A percentile compares a stretch with the other conserved stretches of the same genome.
Evolutionary conservation across 2,329 filamentous ascomycete genomes (phyloP).

Genomic region (Neofusicoccum ribis): DNA sequence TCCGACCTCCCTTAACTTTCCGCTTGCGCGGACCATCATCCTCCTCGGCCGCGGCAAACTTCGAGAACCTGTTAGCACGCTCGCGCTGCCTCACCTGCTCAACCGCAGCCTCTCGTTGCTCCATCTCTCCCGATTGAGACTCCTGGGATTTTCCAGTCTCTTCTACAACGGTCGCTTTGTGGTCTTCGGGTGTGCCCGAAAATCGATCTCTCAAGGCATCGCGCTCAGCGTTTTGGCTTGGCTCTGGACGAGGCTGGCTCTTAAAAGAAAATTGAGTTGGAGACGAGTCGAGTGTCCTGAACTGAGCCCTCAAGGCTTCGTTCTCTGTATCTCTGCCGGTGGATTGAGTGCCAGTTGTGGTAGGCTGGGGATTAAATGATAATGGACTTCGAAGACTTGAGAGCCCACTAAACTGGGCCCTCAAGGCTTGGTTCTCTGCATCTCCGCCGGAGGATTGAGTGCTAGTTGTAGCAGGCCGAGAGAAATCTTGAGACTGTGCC

Average conservation of each 20-base stretch:
- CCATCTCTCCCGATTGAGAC: neutral
- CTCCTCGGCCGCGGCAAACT: conserved; percentile 23
- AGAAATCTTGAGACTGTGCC: neutral
- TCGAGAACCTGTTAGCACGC: neutral
- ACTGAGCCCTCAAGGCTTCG: neutral
- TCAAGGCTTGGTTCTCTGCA: neutral
- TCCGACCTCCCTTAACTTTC: conserved; percentile 21
- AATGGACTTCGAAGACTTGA: neutral
- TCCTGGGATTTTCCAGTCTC: too few species aligned
- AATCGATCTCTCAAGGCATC: neutral
- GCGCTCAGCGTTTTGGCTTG: neutral
- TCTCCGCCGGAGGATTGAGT: neutral
- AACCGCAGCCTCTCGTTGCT: neutral
- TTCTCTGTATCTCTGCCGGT: neutral
- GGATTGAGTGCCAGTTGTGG: neutral
- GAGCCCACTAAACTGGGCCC: neutral
- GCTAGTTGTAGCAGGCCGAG: neutral
- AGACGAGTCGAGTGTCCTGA: too few species aligned
- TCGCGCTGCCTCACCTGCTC: neutral
- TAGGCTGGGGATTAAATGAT: too few species aligned
- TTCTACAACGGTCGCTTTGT: neutral
- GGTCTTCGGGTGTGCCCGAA: neutral
- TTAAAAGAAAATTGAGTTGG: neutral
- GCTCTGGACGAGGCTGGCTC: neutral
- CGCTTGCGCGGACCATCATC: conserved; percentile 28